Conservation (phyloP, 1,284 basidiomycete species). For the Apiotrichum sp. region DNA sequence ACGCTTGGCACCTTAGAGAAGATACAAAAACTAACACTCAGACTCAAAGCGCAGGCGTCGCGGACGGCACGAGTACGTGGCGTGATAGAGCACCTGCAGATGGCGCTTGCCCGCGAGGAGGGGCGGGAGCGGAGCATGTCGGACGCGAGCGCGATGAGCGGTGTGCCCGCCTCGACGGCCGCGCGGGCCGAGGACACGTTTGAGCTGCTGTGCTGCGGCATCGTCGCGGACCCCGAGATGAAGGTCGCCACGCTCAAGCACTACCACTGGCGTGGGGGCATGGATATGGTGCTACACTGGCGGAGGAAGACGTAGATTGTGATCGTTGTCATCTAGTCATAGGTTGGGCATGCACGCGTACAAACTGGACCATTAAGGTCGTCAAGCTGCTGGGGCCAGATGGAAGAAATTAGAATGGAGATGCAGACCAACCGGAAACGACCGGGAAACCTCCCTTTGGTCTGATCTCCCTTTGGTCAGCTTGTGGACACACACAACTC, state of each 20-base stretch:
- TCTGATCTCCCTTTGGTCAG: too few species aligned
- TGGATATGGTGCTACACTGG: slow-evolving; percentile 77
- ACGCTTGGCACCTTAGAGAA: too few species aligned
- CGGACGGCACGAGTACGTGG: slow-evolving; percentile 19
- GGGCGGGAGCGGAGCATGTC: slow-evolving; percentile 9
- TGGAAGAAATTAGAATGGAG: too few species aligned
- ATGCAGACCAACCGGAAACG: too few species aligned
- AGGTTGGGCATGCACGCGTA: too few species aligned
- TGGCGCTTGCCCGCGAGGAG: slow-evolving; percentile 3
- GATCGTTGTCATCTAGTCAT: too few species aligned
- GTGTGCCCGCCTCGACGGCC: neutral
- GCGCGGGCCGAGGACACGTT: slow-evolving; percentile 63
- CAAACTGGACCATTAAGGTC: too few species aligned
- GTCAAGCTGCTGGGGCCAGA: too few species aligned
- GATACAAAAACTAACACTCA: neutral
- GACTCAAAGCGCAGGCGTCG: slow-evolving; percentile 18
- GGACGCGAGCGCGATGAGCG: slow-evolving; percentile 10
- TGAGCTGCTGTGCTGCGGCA: slow-evolving; percentile 81
- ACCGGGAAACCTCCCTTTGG: too few species aligned
- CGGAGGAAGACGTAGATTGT: slow-evolving; percentile 50
- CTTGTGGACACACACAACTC: too few species aligned
- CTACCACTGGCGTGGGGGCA: slow-evolving; percentile 73
- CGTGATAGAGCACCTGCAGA: slow-evolving; percentile 14
- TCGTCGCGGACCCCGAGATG: slow-evolving; percentile 71
- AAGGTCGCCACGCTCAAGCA: slow-evolving; percentile 82